These are phyloP conservation scores for Coemansia sp. DNA, from an alignment of 192 early-diverging fungal species.

Conservation along the genomic window DNA sequence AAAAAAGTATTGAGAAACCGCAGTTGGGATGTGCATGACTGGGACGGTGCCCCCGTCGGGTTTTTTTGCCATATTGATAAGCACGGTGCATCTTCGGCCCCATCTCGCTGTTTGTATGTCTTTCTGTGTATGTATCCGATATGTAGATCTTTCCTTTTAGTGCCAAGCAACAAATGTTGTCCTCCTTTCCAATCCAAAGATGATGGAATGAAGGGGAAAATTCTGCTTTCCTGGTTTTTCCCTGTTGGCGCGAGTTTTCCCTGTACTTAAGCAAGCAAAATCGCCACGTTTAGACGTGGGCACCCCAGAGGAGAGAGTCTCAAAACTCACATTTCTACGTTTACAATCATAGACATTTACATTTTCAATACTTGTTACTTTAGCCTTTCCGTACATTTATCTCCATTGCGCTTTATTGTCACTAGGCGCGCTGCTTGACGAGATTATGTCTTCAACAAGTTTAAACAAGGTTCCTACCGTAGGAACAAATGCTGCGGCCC, in stretches of 20 bases:
- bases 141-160: background rate
- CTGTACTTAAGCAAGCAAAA: background rate
- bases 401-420: background rate
- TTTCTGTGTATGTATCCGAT: background rate
- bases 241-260: no score
- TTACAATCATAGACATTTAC: background rate
- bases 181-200: background rate
- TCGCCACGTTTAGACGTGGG: background rate
- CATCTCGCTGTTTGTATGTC: background rate
- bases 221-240: background rate
- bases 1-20: background rate
- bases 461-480: slow-evolving; percentile 5
- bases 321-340: background rate
- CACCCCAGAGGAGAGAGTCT: background rate
- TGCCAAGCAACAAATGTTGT: background rate
- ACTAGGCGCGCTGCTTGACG: background rate
- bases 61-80: background rate
- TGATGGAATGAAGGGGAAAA: background rate
- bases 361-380: background rate
- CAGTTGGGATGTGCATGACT: background rate
- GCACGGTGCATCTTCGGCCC: background rate
- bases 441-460: background rate
- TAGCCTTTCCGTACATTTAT: background rate
- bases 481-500: background rate
- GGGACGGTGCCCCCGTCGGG: background rate